Evolutionary conservation across 148 eudicot genomes (phyloP).

Genomic region (Limonium bicolor): DNA sequence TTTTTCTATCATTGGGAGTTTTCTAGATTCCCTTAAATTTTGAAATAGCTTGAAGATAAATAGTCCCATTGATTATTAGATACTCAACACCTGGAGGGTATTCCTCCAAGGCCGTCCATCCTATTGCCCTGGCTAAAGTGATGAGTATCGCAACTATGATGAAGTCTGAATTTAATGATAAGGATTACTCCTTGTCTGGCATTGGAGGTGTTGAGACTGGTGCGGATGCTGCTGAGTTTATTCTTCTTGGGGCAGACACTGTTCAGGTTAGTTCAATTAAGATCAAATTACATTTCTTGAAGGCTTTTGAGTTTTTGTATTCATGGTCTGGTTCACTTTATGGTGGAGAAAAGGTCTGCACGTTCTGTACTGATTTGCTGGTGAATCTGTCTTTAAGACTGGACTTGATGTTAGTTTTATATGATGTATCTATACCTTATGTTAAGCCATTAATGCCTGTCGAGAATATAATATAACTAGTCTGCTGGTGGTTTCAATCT

Average conservation of each 20-base stretch:
- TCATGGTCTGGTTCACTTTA: no score
- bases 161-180: constrained; percentile 57
- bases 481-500: constrained; percentile 8
- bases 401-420: no score
- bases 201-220: constrained; percentile 99
- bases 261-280: constrained; percentile 95
- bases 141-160: constrained; percentile 97
- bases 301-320: no score
- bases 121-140: constrained; percentile 98
- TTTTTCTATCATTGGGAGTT: constrained; percentile 1
- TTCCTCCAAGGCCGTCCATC: constrained; percentile 89
- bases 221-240: constrained; percentile 93
- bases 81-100: constrained; percentile 99
- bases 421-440: not conserved
- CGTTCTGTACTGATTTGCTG: no score
- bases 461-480: not conserved
- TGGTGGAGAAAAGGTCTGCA: no score
- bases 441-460: not conserved
- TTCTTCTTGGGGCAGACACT: constrained; percentile 91
- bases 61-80: constrained; percentile 17
- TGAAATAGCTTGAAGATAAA: not conserved
- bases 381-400: no score
- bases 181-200: constrained; percentile 75
- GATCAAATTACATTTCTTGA: no score
- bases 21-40: not conserved